Evolutionary conservation across 306 rosid species (phyloP), one percentile per base, ranked within the genome.

Genomic region (Quercus parvula): DNA sequence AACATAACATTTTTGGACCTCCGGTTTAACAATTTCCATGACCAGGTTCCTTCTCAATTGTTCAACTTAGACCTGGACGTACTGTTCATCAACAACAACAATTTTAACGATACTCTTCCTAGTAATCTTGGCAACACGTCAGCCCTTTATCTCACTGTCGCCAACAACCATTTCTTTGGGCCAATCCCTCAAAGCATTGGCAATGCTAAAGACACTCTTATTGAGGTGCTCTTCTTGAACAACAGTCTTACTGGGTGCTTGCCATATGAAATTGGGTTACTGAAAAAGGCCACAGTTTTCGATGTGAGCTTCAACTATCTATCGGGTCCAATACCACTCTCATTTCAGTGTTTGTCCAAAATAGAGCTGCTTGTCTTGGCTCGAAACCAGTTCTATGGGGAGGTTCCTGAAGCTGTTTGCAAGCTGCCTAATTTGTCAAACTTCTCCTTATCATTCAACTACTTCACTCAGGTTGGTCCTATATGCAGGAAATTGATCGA

Each of bases 381-480:
- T 0, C 6, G 2, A 38, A 38, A 38, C 44, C 44, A 38, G 44
- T 38, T 38, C 44, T 38, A 38, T 38, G 44, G 44, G 31, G 2
- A 94, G 1, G 89, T 94, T 5, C 99, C 97, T 2, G 97, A 94
- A 49, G 35, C 30, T n/a, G 81, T 94, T 9, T 94, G 99, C 44
- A 22, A 19, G 68, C 75, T 94, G 14, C 77, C 90, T 4, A 75
- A 66, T 1, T 73, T 94, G 5, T 71, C 54, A 1, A 86, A 72
- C 7, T 52, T 92, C 5, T 49, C 91, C 1, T 31, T 94, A 33
- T 49, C 84, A 4, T 11, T 72, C 30, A 94, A 94, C 81, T 94
- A 84, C 25, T 81, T 94, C 81, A 89, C 86, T 0, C 68, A 81
- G 68, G 76, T 92, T 54, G 99, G 97, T 2, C 91, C 94, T 0